Conservation (phyloP, 768 basidiomycete species). For the Serendipita sp. region DNA sequence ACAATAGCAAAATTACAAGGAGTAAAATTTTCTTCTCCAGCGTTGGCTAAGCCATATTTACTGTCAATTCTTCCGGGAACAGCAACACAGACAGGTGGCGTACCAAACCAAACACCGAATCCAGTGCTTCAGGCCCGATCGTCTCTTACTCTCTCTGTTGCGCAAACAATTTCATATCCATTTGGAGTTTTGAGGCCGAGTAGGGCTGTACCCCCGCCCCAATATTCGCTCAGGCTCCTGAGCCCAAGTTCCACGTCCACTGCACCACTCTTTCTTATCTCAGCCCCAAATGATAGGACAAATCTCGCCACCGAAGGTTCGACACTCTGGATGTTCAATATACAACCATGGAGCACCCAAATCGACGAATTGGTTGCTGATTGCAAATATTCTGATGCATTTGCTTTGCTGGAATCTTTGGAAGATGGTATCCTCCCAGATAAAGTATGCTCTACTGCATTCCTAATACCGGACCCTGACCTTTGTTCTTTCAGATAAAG, state of each 20-base stretch:
- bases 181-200: constrained; percentile 23
- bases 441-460: constrained; percentile 29
- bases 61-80: constrained; percentile 60
- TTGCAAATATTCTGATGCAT: constrained; percentile 59
- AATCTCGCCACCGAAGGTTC: constrained; percentile 54
- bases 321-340: constrained; percentile 56
- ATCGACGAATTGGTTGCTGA: constrained; percentile 64
- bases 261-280: constrained; percentile 43
- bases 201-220: constrained; percentile 10
- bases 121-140: constrained; percentile 58
- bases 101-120: constrained; percentile 30
- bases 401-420: constrained; percentile 58
- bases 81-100: constrained; percentile 27
- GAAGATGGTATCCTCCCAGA: constrained; percentile 44
- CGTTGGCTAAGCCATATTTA: constrained; percentile 61
- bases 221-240: constrained; percentile 45
- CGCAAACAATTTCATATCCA: constrained; percentile 52
- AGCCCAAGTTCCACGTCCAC: constrained; percentile 37
- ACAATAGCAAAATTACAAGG: neutral
- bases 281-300: constrained; percentile 59
- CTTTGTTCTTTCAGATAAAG: constrained; percentile 27
- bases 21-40: constrained; percentile 22
- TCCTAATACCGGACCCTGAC: neutral
- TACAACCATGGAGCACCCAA: constrained; percentile 64
- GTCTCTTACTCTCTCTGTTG: constrained; percentile 41